A percentile compares a stretch with the other conserved stretches of the same genome.
Evolutionary conservation across 768 basidiomycete species (phyloP).

Genomic region (Rubroboletus pulcherrimus): DNA sequence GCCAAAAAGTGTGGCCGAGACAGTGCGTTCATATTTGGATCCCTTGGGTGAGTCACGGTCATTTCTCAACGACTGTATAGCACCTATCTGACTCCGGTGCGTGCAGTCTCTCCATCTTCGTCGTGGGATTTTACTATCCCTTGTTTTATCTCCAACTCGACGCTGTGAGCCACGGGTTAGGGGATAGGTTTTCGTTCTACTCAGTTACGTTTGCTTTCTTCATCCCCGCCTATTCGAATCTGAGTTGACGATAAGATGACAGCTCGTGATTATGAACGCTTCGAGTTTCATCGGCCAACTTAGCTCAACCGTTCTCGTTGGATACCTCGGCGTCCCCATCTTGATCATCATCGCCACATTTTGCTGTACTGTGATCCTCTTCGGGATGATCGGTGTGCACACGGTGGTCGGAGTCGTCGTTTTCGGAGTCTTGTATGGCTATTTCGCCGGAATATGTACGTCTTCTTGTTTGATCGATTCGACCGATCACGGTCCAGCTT

Average conservation of each 20-base stretch:
- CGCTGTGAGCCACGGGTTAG: slow-evolving; percentile 45
- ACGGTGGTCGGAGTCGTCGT: slow-evolving; percentile 38
- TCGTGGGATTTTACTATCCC: slow-evolving; percentile 49
- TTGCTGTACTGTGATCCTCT: slow-evolving; percentile 38
- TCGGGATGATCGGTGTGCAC: slow-evolving; percentile 44
- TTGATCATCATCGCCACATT: slow-evolving; percentile 34
- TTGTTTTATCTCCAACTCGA: slow-evolving; percentile 60
- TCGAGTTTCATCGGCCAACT: slow-evolving; percentile 53
- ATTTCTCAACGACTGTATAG: background rate
- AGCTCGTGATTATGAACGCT: slow-evolving; percentile 58
- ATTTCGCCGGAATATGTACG: slow-evolving; percentile 48
- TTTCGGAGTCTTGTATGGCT: slow-evolving; percentile 47
- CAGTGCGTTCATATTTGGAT: slow-evolving; percentile 27
- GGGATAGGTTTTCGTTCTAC: slow-evolving; percentile 52
- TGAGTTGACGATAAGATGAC: background rate
- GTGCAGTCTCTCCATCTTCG: slow-evolving; percentile 29
- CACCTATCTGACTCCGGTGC: background rate
- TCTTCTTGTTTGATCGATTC: background rate
- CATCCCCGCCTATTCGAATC: background rate
- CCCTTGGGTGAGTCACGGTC: slow-evolving; percentile 18
- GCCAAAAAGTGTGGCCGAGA: slow-evolving; percentile 24
- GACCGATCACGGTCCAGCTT: background rate
- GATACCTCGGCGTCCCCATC: slow-evolving; percentile 42
- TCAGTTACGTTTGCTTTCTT: slow-evolving; percentile 36
- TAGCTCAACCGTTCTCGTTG: slow-evolving; percentile 43